Conservation (phyloP, 768 basidiomycete genomes). For the Trametes gibbosa region DNA sequence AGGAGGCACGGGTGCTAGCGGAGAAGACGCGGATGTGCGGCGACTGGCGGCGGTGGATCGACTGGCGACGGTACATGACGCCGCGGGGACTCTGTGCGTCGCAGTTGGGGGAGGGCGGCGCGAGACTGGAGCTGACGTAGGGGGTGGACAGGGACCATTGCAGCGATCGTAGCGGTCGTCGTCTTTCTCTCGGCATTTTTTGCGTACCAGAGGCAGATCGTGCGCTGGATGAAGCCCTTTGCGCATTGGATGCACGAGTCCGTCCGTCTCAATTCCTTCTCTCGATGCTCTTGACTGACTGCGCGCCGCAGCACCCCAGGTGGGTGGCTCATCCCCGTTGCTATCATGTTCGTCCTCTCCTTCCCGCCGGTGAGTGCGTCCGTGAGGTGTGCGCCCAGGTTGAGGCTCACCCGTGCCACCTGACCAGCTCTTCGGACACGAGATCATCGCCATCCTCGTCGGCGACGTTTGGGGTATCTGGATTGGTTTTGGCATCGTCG, state of each 20-base stretch:
- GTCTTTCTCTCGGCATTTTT: conserved; percentile 37
- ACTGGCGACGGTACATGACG: not conserved
- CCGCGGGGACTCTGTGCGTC: not conserved
- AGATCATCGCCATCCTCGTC: conserved; percentile 82
- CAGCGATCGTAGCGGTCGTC: conserved; percentile 19
- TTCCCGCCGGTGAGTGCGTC: conserved; percentile 33
- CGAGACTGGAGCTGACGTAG: too few species aligned
- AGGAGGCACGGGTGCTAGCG: conserved; percentile 27
- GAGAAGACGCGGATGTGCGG: conserved; percentile 20
- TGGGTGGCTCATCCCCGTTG: conserved; percentile 41
- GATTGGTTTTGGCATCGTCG: conserved; percentile 81
- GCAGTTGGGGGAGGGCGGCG: too few species aligned
- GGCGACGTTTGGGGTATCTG: conserved; percentile 89
- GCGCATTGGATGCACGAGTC: conserved; percentile 63
- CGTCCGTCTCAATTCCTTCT: conserved; percentile 20
- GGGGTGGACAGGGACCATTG: not conserved
- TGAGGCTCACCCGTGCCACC: not conserved
- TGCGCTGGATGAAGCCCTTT: conserved; percentile 59
- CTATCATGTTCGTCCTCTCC: conserved; percentile 39
- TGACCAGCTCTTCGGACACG: conserved; percentile 78
- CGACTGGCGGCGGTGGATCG: conserved; percentile 37
- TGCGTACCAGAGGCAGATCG: conserved; percentile 51
- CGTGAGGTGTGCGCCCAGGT: too few species aligned
- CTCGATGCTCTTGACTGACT: too few species aligned
- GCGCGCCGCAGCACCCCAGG: conserved; percentile 1